Conservation (phyloP, 352 stramenopile genomes). For the Phytophthora quininea region DNA sequence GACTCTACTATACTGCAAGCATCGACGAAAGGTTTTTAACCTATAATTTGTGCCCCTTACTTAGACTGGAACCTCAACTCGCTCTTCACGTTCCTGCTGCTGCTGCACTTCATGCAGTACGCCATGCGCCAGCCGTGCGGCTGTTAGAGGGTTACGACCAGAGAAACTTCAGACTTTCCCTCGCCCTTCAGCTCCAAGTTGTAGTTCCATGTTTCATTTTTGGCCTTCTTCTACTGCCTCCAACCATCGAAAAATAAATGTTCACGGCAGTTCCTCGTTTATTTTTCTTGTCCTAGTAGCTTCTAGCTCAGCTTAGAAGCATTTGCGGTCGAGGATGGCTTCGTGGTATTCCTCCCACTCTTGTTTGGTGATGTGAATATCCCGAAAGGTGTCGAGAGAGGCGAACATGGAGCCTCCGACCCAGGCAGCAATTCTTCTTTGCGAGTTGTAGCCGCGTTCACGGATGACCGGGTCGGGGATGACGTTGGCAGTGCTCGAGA, state of each 20-base stretch:
- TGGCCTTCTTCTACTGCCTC: constrained; percentile 25
- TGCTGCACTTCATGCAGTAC: constrained; percentile 90
- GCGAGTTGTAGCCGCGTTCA: constrained; percentile 88
- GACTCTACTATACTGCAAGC: background rate
- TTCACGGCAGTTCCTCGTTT: constrained; percentile 9
- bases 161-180: background rate
- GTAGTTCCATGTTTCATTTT: constrained; percentile 37
- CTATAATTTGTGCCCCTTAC: too few species aligned
- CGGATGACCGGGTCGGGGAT: constrained; percentile 81
- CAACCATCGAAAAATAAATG: constrained; percentile 28
- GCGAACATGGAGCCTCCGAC: constrained; percentile 91
- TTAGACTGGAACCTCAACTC: constrained; percentile 85
- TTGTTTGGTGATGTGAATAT: constrained; percentile 89
- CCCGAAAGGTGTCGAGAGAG: constrained; percentile 85
- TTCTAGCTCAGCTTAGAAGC: constrained; percentile 50
- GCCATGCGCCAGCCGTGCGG: constrained; percentile 84
- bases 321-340: constrained; percentile 84
- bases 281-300: background rate
- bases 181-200: constrained; percentile 10
- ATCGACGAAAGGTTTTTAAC: background rate
- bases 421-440: constrained; percentile 87
- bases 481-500: constrained; percentile 43
- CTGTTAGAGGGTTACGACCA: constrained; percentile 49
- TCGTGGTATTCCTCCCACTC: constrained; percentile 92
- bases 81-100: constrained; percentile 84